Evolutionary conservation across 2,329 filamentous ascomycete species (phyloP), one percentile per base, ranked within the genome.

Genomic region (Aschersonia sp.): DNA sequence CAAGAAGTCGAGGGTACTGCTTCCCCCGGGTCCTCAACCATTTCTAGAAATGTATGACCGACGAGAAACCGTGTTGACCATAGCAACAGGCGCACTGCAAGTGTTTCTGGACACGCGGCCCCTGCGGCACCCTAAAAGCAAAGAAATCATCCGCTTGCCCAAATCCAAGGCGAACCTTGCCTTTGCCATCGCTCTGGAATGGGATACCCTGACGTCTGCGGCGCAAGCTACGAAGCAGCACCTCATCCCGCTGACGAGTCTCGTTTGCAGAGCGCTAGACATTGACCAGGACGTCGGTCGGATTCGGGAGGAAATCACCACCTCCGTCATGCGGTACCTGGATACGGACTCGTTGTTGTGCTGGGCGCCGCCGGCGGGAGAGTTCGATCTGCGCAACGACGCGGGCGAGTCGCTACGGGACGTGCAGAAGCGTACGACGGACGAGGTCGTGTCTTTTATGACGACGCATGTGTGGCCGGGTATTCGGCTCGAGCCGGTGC

Each of bases 271-370:
- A 44, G 91, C 89, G 0, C 65, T 91, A 31, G 91, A 97, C 60
- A 85, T 97, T 48, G 72, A 72, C 45, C 73, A 73, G 28, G 83
- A 88, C 55, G 86, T 94, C 54, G 58, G 45, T 70, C 79, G 71
- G 30, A 72, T 84, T 40, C 75, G 89, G 38, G 61, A 74, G 0
- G 69, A 75, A 41, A 80, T 96, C 44, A 68, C 84, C 12, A 71
- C 69, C 20, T 82, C 79, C 53, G 68, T 92, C 46, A 77, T 97
- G 73, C 78, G 84, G 44, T 97, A 97, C 64, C 75, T 98, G 30
- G 82, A 89, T 57, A 97, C 92, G 1, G 92, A 98, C 66, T 89
- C 87, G 0, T 69, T 97, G 38, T 78, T 98, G 2, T 97, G 91
- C 75, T 95, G 89, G 86, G 88, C 75, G 30, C 73, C 78, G 41